Percentiles rank a stretch among this genome's conserved stretches.
Conservation (phyloP, 805 yeast genomes). For the Pichia sporocuriosa region DNA sequence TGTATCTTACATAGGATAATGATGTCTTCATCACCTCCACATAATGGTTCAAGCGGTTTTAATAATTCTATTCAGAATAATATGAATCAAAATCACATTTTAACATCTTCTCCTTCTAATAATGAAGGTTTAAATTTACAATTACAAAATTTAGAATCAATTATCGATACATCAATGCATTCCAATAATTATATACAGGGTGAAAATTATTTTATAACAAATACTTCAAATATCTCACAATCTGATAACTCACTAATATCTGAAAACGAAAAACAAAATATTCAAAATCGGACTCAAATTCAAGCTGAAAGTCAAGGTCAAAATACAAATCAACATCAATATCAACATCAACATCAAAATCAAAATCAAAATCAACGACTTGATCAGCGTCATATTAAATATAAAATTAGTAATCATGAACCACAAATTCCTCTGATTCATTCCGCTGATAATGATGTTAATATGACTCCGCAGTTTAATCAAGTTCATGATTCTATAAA, state of each 20-base stretch:
- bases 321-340: constrained; percentile 1
- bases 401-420: background rate
- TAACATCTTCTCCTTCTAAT: constrained; percentile 23
- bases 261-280: constrained; percentile 5
- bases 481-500: background rate
- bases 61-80: constrained; percentile 18
- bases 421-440: background rate
- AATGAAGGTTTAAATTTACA: constrained; percentile 19
- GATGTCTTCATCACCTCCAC: constrained; percentile 34
- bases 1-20: constrained; percentile 10
- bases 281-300: background rate
- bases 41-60: constrained; percentile 18
- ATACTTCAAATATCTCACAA: background rate
- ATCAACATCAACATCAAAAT: constrained; percentile 1
- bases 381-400: constrained; percentile 2
- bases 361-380: constrained; percentile 3
- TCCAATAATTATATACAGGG: constrained; percentile 8
- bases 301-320: constrained; percentile 1
- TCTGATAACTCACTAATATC: constrained; percentile 4
- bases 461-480: constrained; percentile 8
- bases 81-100: constrained; percentile 12
- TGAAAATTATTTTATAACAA: background rate
- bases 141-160: constrained; percentile 14
- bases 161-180: background rate
- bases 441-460: background rate